Conservation (phyloP, 1,284 basidiomycete species). For the Ganoderma boninense region DNA sequence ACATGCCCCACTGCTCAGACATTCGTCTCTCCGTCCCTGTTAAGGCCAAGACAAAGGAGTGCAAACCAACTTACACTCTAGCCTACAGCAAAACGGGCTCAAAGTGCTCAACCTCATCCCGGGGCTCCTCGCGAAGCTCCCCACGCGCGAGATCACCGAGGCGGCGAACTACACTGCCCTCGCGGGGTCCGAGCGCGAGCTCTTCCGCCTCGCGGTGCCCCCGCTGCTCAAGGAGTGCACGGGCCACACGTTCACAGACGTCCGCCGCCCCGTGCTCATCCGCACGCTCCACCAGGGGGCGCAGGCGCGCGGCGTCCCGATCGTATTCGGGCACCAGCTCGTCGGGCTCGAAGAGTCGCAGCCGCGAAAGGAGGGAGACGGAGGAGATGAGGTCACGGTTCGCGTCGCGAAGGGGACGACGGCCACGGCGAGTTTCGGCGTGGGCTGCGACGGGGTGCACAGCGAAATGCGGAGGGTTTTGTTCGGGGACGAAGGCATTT, state of each 20-base stretch:
- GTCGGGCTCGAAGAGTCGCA: constrained; percentile 42
- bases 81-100: constrained; percentile 52
- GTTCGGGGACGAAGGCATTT: constrained; percentile 48
- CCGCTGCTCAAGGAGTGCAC: constrained; percentile 30
- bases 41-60: too few relatives aligned
- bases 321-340: constrained; percentile 49
- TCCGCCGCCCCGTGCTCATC: constrained; percentile 45
- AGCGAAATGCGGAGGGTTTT: constrained; percentile 49
- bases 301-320: constrained; percentile 44
- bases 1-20: too few relatives aligned
- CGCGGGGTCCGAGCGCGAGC: constrained; percentile 43
- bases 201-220: constrained; percentile 39
- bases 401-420: constrained; percentile 47
- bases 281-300: constrained; percentile 44
- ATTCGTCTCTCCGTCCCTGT: too few relatives aligned
- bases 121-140: constrained; percentile 45
- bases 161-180: constrained; percentile 43
- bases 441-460: constrained; percentile 58
- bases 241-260: constrained; percentile 39
- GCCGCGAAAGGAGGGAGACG: constrained; percentile 30
- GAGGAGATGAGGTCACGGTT: constrained; percentile 40
- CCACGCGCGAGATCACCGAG: constrained; percentile 40
- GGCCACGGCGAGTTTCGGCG: constrained; percentile 50
- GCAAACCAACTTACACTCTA: constrained; percentile 21
- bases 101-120: constrained; percentile 50